Percentiles rank a stretch among this genome's conserved stretches.
Conservation (phyloP, 2,329 filamentous ascomycete genomes). For the Xylariaceae sp. region DNA sequence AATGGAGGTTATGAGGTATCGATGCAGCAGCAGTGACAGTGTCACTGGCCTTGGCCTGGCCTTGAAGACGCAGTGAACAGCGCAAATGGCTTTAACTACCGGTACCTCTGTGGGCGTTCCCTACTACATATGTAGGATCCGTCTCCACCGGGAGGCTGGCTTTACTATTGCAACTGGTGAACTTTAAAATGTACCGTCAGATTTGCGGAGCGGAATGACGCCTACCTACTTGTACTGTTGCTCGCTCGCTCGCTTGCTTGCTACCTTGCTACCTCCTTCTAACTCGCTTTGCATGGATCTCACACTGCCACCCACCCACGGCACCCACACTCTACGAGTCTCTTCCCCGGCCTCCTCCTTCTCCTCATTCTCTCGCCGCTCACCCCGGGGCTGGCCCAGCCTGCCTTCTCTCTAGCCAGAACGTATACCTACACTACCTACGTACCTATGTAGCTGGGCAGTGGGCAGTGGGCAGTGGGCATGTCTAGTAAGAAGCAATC, state of each 20-base stretch:
- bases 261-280: neutral
- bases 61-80: slow-evolving; percentile 4
- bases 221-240: slow-evolving; percentile 16
- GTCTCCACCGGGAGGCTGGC: slow-evolving; percentile 5
- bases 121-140: too few relatives aligned
- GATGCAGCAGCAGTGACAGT: slow-evolving; percentile 18
- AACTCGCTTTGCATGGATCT: slow-evolving; percentile 16
- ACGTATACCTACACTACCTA: too few relatives aligned
- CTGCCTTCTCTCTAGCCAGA: slow-evolving; percentile 15
- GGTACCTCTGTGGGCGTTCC: too few relatives aligned
- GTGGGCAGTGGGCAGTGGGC: slow-evolving; percentile 10
- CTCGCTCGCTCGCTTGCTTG: slow-evolving; percentile 3
- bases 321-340: neutral
- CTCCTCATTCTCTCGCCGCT: slow-evolving; percentile 6
- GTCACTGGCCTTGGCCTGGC: slow-evolving; percentile 11
- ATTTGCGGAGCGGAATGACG: slow-evolving; percentile 24
- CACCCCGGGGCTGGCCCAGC: slow-evolving; percentile 23
- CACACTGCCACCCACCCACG: slow-evolving; percentile 15
- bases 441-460: too few relatives aligned
- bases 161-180: slow-evolving; percentile 11
- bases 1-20: slow-evolving; percentile 25
- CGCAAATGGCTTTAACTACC: slow-evolving; percentile 16
- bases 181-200: slow-evolving; percentile 11
- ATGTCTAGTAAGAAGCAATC: slow-evolving; percentile 13
- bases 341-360: slow-evolving; percentile 1